Evolutionary conservation across 805 yeast genomes (phyloP).

Genomic region (Spathaspora gorwiae): DNA sequence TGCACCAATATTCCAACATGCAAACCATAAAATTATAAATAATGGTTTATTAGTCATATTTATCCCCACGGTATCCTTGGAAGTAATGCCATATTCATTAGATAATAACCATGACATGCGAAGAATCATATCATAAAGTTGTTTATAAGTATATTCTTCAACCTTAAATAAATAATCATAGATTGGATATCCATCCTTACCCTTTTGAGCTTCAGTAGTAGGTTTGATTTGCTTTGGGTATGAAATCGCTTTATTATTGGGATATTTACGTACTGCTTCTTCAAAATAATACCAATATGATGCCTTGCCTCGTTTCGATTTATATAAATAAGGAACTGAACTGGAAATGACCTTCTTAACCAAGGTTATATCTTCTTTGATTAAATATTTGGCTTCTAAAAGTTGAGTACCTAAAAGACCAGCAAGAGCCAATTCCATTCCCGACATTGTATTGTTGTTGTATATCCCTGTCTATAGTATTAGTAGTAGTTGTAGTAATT

Average conservation of each 20-base stretch:
- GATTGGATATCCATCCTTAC: conserved; percentile 33
- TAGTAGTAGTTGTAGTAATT: too few species aligned
- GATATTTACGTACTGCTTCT: conserved; percentile 42
- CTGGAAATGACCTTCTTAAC: conserved; percentile 39
- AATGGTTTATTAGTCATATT: conserved; percentile 81
- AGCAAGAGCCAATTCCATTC: conserved; percentile 37
- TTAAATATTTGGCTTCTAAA: conserved; percentile 43
- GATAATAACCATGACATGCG: conserved; percentile 62
- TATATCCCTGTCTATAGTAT: too few species aligned
- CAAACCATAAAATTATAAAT: conserved; percentile 74
- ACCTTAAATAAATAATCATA: conserved; percentile 54
- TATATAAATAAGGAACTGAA: conserved; percentile 39
- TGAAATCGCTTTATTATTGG: conserved; percentile 55
- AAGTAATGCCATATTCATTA: conserved; percentile 56
- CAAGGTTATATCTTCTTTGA: conserved; percentile 52
- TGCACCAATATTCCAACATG: conserved; percentile 90
- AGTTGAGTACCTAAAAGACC: conserved; percentile 42
- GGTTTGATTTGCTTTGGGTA: conserved; percentile 48
- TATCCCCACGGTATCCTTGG: conserved; percentile 68
- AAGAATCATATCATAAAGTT: conserved; percentile 62
- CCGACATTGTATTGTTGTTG: conserved; percentile 19
- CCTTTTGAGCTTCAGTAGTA: conserved; percentile 20
- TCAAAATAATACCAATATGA: conserved; percentile 74
- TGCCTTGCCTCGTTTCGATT: conserved; percentile 36
- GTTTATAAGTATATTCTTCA: conserved; percentile 63